phyloP scores from a whole-genome alignment of 208 protist species.

The Leishmania lainsoni region DNA sequence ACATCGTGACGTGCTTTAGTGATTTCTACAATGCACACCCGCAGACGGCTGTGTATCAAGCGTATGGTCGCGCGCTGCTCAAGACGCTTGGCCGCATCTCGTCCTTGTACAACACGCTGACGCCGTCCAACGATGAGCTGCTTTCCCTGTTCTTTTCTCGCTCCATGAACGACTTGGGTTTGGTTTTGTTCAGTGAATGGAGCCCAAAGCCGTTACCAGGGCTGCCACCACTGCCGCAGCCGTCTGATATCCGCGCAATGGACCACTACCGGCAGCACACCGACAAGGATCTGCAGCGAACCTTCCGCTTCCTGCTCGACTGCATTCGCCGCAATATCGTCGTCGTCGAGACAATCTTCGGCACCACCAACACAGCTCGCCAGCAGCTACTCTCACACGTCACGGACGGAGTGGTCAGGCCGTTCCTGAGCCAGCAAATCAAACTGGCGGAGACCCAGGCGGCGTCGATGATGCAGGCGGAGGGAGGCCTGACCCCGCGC shows the following conservation, averaged over 20 bases:
- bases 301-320: constrained; percentile 73
- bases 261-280: constrained; percentile 60
- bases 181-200: constrained; percentile 72
- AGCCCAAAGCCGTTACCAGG: constrained; percentile 60
- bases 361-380: constrained; percentile 68
- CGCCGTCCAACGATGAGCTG: constrained; percentile 67
- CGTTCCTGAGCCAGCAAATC: constrained; percentile 78
- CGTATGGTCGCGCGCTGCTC: constrained; percentile 68
- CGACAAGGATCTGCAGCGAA: constrained; percentile 51
- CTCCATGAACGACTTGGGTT: constrained; percentile 72
- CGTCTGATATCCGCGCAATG: constrained; percentile 61
- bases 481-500: constrained; percentile 67
- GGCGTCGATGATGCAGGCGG: constrained; percentile 50
- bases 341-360: constrained; percentile 85
- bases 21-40: constrained; percentile 65
- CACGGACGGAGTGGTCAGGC: constrained; percentile 80
- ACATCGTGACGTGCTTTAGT: constrained; percentile 81
- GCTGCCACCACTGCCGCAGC: constrained; percentile 45
- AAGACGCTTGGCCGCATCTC: constrained; percentile 82
- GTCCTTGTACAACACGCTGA: constrained; percentile 71
- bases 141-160: constrained; percentile 71
- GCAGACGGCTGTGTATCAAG: constrained; percentile 62
- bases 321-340: constrained; percentile 75
- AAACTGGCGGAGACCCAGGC: constrained; percentile 73
- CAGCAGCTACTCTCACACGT: constrained; percentile 81